Evolutionary conservation across 2,329 filamentous ascomycete genomes (phyloP), one percentile per base, ranked within the genome.

Genomic region (Epichloe scottii): DNA sequence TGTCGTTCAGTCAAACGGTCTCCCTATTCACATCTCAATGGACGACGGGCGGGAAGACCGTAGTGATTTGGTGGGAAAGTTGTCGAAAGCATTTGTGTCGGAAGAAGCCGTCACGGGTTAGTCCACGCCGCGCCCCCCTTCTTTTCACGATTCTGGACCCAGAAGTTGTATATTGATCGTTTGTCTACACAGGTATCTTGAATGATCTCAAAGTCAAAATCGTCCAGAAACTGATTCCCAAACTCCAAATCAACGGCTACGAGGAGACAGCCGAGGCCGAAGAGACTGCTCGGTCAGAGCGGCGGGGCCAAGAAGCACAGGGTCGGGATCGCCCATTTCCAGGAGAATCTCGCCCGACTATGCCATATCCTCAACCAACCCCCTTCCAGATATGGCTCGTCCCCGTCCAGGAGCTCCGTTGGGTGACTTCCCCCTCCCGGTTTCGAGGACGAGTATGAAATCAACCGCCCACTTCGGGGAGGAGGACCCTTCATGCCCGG

Each of bases 391-490:
- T 2, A 74, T 77, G 39, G 77, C 78, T 14, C 59, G 58, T 14
- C 81, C 76, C 0, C 73, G 78, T 19, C 86, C 86, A 1, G 83
- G 85, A 72, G 53, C 54, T 1, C 89, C 90, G 0, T 69, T 77
- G 0, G 82, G 75, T 10, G 87, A 90, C 57, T 89, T 95, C 57
- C 81, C 0, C 90, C 91, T 0, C 93, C 93, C 0, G 88, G 81
- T 19, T 97, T 97, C 57, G 93, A 97, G 57, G 91, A 98, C 63
- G 89, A 96, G 62, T 84, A 89, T 60, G 88, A 96, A 55, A 76
- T 96, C 53, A 82, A 87, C 54, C 75, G 82, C 1, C 86, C 82
- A 41, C 61, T 62, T 11, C 64, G 66, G 21, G 12, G 15, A 14
- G 42, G 45, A 10, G 41, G 47, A 44, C n/a, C 23, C 56, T 62